Evolutionary conservation across 495 filamentous ascomycete genomes (phyloP).

Genomic region (Oleoguttula mirabilis): DNA sequence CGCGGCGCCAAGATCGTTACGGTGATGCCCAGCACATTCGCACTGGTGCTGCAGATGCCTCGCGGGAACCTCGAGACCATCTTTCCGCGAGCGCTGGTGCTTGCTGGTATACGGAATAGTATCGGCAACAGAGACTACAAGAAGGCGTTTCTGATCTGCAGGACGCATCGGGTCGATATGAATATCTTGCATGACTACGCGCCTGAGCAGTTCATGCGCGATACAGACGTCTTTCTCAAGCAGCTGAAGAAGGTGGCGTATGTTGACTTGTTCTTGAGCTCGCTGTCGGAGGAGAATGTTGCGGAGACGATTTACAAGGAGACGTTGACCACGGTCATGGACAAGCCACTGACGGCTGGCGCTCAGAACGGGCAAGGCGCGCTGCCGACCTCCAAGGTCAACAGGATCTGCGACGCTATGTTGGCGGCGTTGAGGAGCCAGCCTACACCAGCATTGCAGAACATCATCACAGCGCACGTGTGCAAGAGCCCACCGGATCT

Average conservation of each 20-base stretch:
- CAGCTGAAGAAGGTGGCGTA: conserved; percentile 76
- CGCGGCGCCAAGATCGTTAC: conserved; percentile 76
- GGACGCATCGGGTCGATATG: conserved; percentile 90
- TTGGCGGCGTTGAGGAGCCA: conserved; percentile 50
- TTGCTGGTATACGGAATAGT: conserved; percentile 71
- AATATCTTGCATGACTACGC: conserved; percentile 95
- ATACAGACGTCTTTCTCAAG: conserved; percentile 64
- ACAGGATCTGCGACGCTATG: conserved; percentile 80
- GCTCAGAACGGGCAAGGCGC: neutral
- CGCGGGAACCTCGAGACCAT: conserved; percentile 93
- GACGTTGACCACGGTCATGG: conserved; percentile 36
- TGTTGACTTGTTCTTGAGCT: conserved; percentile 71
- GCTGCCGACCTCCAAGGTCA: conserved; percentile 47
- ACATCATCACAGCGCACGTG: conserved; percentile 85
- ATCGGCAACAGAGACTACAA: conserved; percentile 71
- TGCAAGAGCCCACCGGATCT: conserved; percentile 87
- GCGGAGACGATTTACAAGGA: conserved; percentile 88
- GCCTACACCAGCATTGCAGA: conserved; percentile 65
- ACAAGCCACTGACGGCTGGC: neutral
- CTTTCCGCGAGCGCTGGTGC: conserved; percentile 79
- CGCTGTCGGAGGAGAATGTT: conserved; percentile 77
- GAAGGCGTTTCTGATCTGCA: conserved; percentile 72
- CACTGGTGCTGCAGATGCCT: conserved; percentile 80
- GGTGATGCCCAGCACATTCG: conserved; percentile 76
- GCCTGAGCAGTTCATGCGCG: conserved; percentile 67